Evolutionary conservation across 331 rosid species (phyloP).

Genomic region (Rhamnella rubrinervis): DNA sequence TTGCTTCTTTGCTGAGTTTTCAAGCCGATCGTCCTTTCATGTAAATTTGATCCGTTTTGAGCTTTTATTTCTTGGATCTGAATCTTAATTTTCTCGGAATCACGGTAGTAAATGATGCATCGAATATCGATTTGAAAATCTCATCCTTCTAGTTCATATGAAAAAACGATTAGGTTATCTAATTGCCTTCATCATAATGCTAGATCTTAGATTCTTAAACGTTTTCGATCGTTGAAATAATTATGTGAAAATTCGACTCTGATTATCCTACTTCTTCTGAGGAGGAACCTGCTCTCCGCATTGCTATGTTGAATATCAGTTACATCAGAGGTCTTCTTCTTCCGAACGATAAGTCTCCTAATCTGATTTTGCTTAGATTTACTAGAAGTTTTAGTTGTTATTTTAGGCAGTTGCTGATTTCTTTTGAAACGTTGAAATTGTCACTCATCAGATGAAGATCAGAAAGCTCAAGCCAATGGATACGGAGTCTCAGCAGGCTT

Average conservation of each 20-base stretch:
- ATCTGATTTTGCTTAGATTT: background rate
- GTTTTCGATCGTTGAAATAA: too few relatives aligned
- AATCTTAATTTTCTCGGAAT: background rate
- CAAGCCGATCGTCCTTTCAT: background rate
- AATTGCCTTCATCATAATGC: background rate
- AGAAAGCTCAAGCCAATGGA: constrained; percentile 86
- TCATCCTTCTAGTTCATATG: constrained; percentile 1
- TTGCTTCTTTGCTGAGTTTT: background rate
- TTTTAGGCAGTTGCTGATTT: constrained; percentile 12
- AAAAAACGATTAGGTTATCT: background rate
- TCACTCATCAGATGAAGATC: constrained; percentile 67
- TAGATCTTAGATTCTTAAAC: background rate
- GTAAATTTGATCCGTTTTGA: background rate
- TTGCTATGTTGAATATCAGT: constrained; percentile 92
- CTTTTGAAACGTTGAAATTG: constrained; percentile 15
- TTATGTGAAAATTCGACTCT: background rate
- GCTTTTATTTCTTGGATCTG: background rate
- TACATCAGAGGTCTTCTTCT: constrained; percentile 85
- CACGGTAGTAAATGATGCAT: background rate
- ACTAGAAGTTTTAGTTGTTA: constrained; percentile 1
- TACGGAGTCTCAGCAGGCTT: constrained; percentile 73
- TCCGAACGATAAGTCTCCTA: constrained; percentile 94
- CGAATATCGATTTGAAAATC: background rate
- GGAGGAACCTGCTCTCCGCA: constrained; percentile 81
- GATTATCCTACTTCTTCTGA: constrained; percentile 7